phyloP scores from a whole-genome alignment of 805 yeast genomes.

The Candida oleophila region DNA sequence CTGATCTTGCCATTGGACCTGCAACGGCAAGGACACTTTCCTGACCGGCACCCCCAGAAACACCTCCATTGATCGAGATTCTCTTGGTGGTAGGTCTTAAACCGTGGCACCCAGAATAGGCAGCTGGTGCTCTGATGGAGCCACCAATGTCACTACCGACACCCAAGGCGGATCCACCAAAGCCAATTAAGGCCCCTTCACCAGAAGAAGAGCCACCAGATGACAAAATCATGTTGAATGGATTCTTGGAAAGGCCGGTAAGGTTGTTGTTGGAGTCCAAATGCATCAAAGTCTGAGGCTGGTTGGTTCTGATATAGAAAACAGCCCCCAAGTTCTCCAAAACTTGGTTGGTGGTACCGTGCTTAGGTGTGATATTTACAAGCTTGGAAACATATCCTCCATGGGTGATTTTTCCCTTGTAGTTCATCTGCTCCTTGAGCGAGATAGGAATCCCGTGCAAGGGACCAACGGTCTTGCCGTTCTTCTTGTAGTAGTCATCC shows the following conservation, averaged over 20 bases:
- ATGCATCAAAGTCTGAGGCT: slow-evolving; percentile 47
- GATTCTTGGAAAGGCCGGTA: slow-evolving; percentile 37
- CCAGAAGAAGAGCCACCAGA: slow-evolving; percentile 47
- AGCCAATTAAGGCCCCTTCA: slow-evolving; percentile 42
- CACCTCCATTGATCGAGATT: slow-evolving; percentile 39
- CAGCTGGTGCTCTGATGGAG: slow-evolving; percentile 44
- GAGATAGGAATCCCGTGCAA: slow-evolving; percentile 69
- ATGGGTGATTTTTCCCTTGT: slow-evolving; percentile 33
- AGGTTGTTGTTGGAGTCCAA: slow-evolving; percentile 41
- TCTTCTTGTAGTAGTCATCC: slow-evolving; percentile 47
- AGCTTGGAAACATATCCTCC: slow-evolving; percentile 39
- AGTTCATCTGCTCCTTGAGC: slow-evolving; percentile 50
- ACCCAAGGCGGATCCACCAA: slow-evolving; percentile 41
- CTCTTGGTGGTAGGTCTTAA: slow-evolving; percentile 43
- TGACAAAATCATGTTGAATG: slow-evolving; percentile 36
- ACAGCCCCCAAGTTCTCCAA: slow-evolving; percentile 43
- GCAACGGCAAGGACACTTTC: slow-evolving; percentile 63
- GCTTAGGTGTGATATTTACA: slow-evolving; percentile 26
- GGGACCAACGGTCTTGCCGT: slow-evolving; percentile 56
- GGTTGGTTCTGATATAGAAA: slow-evolving; percentile 43
- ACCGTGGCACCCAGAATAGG: slow-evolving; percentile 40
- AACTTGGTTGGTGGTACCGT: slow-evolving; percentile 29
- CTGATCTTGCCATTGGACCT: slow-evolving; percentile 66
- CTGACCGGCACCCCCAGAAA: slow-evolving; percentile 60
- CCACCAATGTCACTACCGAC: slow-evolving; percentile 47